Evolutionary conservation across 2,329 filamentous ascomycete species (phyloP), one percentile per base, ranked within the genome.

Genomic region (Colletotrichum chrysophilum): DNA sequence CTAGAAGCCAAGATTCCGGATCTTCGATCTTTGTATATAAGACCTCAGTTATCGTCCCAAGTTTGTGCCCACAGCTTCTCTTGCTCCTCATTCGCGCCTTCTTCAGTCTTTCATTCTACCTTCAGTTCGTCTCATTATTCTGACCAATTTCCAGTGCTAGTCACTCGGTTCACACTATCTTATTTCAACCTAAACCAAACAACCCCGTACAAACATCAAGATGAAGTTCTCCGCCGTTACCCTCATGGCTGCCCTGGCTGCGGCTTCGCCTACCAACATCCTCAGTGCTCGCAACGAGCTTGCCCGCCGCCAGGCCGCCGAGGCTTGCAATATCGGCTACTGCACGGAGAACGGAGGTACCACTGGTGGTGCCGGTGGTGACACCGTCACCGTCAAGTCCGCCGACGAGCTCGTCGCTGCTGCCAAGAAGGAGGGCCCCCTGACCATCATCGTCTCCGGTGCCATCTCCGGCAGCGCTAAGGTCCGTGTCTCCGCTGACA

Each of bases 401-500:
- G 78, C 82, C 5, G 78, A 76, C 7, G 78, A 78, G 34, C 81
- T 83, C 5, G 74, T 80, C 1, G 80, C 77, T 10, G 82, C 82
- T 6, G 81, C 81, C 5, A 77, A 79, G 68, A 77, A 74, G 2
- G 69, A 77, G 6, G 82, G 70, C 0, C 81, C 82, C 28, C 77
- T 82, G 1, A 82, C 79, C 9, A 83, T 83, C 34, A 77, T 83
- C 10, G 78, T 83, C 16, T 79, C 78, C 4, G 82, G 82, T 13
- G 75, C 79, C 60, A 77, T 83, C 26, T 77, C 78, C 2, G 82
- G 82, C 9, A 78, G 65, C 28, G 78, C 79, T 12, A 76, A 58
- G 0, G 78, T 78, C 43, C 38, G 83, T 78, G 65, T 87, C 24
- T 83, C 85, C 14, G 85, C 84, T 64, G 85, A 87, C 80, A 87